Percentiles rank a stretch among this genome's conserved stretches.
phyloP scores from a whole-genome alignment of 1,284 basidiomycete species.

The Malassezia sympodialis region DNA sequence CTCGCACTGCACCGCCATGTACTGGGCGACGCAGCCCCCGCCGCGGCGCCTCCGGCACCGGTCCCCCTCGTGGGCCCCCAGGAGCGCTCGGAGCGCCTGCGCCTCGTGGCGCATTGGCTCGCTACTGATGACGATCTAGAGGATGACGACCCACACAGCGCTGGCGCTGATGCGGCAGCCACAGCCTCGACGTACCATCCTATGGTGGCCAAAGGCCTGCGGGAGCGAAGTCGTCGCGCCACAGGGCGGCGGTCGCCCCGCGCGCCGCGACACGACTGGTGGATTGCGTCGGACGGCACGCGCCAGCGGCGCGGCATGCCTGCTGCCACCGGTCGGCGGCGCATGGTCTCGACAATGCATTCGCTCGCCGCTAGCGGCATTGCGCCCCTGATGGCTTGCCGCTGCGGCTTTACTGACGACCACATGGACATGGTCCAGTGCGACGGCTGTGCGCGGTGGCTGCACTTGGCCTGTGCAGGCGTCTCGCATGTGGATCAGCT shows the following conservation, averaged over 20 bases:
- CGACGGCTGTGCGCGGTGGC: slow-evolving; percentile 16
- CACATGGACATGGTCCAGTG: slow-evolving; percentile 19
- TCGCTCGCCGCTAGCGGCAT: slow-evolving; percentile 8
- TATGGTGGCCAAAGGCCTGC: slow-evolving; percentile 16
- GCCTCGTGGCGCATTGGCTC: neutral
- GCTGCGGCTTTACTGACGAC: slow-evolving; percentile 15
- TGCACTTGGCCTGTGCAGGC: slow-evolving; percentile 16
- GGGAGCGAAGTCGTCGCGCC: slow-evolving; percentile 3
- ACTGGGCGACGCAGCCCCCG: neutral
- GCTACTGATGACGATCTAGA: neutral
- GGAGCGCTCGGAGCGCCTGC: neutral
- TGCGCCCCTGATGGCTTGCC: slow-evolving; percentile 13
- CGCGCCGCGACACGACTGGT: slow-evolving; percentile 1
- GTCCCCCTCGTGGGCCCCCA: neutral
- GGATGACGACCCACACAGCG: neutral
- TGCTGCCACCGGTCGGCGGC: neutral
- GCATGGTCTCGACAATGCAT: slow-evolving; percentile 4
- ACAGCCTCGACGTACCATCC: slow-evolving; percentile 7
- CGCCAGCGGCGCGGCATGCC: neutral
- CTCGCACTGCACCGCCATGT: slow-evolving; percentile 2
- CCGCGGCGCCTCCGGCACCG: neutral
- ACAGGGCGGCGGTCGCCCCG: neutral
- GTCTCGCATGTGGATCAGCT: slow-evolving; percentile 16
- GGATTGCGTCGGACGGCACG: slow-evolving; percentile 12
- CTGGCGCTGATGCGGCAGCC: neutral